Conservation (phyloP, 2,329 filamentous ascomycete genomes). For the Colletotrichum chrysophilum region DNA sequence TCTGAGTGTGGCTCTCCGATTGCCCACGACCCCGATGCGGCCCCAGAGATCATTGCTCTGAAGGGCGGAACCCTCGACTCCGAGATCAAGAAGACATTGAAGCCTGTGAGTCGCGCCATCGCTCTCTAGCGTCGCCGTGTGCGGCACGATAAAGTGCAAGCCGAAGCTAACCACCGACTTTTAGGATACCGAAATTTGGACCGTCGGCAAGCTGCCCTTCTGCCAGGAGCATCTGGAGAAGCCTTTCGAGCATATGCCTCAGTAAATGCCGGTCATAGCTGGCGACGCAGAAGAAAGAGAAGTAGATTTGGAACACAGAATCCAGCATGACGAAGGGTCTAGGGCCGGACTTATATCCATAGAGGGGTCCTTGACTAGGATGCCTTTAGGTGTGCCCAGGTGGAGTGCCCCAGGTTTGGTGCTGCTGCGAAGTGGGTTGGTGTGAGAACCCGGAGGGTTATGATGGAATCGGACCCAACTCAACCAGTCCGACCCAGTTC, state of each 20-base stretch:
- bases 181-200: constrained; percentile 73
- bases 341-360: not conserved
- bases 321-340: not conserved
- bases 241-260: constrained; percentile 68
- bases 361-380: not conserved
- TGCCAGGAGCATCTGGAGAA: constrained; percentile 69
- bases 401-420: not conserved
- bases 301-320: not conserved
- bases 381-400: not conserved
- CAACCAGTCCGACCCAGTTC: not conserved
- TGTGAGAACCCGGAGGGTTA: constrained; percentile 20
- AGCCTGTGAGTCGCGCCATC: constrained; percentile 57
- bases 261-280: constrained; percentile 39
- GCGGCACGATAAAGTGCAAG: not conserved
- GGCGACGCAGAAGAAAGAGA: not conserved
- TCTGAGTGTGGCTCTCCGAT: constrained; percentile 72
- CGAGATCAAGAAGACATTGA: constrained; percentile 71
- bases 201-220: constrained; percentile 71
- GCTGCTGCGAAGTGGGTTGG: not conserved
- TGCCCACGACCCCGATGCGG: constrained; percentile 73
- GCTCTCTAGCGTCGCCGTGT: not conserved
- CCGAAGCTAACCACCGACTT: not conserved
- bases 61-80: constrained; percentile 69
- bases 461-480: not conserved
- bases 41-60: constrained; percentile 72